phyloP scores from a whole-genome alignment of 148 eudicot species.

The Rhododendron griersonianum region DNA sequence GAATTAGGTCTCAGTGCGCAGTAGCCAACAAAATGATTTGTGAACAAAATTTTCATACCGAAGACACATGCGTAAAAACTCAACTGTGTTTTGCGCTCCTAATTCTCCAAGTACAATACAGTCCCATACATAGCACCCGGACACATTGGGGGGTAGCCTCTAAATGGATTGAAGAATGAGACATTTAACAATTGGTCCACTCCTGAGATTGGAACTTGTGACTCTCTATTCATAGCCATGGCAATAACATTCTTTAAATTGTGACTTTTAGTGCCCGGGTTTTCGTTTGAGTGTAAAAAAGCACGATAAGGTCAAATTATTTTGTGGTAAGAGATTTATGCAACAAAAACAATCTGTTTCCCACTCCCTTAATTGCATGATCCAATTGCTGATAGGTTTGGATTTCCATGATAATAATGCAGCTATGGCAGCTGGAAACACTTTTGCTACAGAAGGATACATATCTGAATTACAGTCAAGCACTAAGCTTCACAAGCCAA shows the following conservation, averaged over 20 bases:
- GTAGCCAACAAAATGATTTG: not conserved
- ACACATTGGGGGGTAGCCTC: not conserved
- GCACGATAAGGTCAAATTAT: not conserved
- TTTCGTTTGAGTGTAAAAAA: not conserved
- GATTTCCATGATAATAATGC: conserved; percentile 27
- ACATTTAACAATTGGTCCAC: not conserved
- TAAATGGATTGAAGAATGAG: not conserved
- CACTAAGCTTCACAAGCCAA: conserved; percentile 90
- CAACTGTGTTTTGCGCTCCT: not conserved
- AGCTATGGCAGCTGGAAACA: conserved; percentile 99
- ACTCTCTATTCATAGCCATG: not conserved
- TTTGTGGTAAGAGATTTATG: not conserved
- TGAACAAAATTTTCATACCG: not conserved
- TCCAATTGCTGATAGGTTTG: conserved; percentile 13
- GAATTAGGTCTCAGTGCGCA: not conserved
- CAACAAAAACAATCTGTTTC: not conserved
- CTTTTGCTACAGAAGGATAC: conserved; percentile 89
- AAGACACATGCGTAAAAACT: not conserved
- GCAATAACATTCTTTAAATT: not conserved
- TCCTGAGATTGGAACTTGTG: not conserved
- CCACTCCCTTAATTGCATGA: conserved; percentile 12
- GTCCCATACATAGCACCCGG: not conserved
- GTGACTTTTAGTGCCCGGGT: not conserved
- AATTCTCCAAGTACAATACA: not conserved
- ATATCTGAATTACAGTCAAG: conserved; percentile 89